Conservation (phyloP, 2,329 filamentous ascomycete genomes). For the Chaetomium globosum region DNA sequence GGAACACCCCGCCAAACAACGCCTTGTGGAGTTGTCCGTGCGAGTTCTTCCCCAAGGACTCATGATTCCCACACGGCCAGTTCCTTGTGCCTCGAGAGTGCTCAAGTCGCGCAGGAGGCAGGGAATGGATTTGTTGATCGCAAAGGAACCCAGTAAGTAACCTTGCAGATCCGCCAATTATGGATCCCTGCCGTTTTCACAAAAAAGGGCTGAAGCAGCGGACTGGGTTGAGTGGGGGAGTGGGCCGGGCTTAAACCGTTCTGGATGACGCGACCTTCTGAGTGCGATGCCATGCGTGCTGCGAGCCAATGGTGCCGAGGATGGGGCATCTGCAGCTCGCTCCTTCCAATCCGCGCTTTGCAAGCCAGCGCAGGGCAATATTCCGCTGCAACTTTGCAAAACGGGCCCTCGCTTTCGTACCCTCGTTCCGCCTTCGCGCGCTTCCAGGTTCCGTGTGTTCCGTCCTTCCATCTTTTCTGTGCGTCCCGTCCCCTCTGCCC, state of each 20-base stretch:
- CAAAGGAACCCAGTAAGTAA: not conserved
- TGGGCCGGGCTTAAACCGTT: slow-evolving; percentile 16
- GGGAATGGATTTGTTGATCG: slow-evolving; percentile 9
- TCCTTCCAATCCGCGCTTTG: slow-evolving; percentile 13
- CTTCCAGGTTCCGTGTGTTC: slow-evolving; percentile 4
- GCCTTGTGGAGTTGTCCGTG: not conserved
- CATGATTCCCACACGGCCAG: not conserved
- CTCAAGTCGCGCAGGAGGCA: slow-evolving; percentile 10
- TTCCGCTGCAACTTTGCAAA: slow-evolving; percentile 2
- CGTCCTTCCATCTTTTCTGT: slow-evolving; percentile 3
- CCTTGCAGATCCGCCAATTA: not conserved
- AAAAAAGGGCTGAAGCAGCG: slow-evolving; percentile 14
- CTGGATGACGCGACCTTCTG: slow-evolving; percentile 18
- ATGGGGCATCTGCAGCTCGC: slow-evolving; percentile 14
- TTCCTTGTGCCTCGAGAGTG: not conserved
- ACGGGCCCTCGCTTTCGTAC: not conserved
- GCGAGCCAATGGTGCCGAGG: slow-evolving; percentile 5
- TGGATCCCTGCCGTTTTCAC: not conserved
- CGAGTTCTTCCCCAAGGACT: not conserved
- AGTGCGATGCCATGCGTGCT: slow-evolving; percentile 16
- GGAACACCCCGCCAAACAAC: not conserved
- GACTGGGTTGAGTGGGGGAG: slow-evolving; percentile 9
- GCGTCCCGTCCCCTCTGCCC: slow-evolving; percentile 18
- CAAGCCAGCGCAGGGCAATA: not conserved
- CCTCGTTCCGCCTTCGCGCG: not conserved